Percentiles rank a stretch among this genome's conserved stretches.
Conservation (phyloP, 805 yeast species). For the Candida pseudofarinosa region DNA sequence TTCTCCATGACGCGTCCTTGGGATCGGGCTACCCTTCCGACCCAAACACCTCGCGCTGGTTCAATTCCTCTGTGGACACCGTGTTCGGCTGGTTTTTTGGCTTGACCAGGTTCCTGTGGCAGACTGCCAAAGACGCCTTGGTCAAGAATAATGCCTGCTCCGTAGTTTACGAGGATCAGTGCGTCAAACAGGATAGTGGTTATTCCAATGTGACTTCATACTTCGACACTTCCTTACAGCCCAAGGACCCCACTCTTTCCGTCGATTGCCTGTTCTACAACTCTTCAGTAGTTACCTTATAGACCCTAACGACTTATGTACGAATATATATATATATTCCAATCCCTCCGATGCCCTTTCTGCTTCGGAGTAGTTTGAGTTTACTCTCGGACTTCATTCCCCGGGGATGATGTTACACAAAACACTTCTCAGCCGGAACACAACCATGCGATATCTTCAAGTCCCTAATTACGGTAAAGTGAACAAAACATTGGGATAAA, state of each 20-base stretch:
- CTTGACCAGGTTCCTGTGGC: slow-evolving; percentile 87
- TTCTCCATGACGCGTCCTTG: slow-evolving; percentile 35
- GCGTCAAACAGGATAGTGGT: slow-evolving; percentile 26
- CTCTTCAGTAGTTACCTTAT: slow-evolving; percentile 4
- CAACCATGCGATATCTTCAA: slow-evolving; percentile 22
- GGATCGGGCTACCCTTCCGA: slow-evolving; percentile 97
- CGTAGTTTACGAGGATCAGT: slow-evolving; percentile 60
- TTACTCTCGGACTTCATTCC: slow-evolving; percentile 19
- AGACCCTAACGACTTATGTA: neutral
- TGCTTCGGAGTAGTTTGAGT: too few relatives aligned
- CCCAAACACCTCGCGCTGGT: slow-evolving; percentile 80
- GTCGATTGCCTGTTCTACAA: slow-evolving; percentile 3
- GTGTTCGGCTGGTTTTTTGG: slow-evolving; percentile 83
- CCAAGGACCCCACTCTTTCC: neutral
- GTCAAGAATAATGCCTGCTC: slow-evolving; percentile 47
- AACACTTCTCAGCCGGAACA: slow-evolving; percentile 19
- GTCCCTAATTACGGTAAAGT: neutral
- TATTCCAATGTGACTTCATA: slow-evolving; percentile 23
- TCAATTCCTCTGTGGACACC: slow-evolving; percentile 56
- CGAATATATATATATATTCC: too few relatives aligned
- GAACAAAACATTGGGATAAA: neutral
- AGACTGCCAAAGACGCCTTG: slow-evolving; percentile 76
- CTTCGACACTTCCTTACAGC: slow-evolving; percentile 7
- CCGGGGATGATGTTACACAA: slow-evolving; percentile 14
- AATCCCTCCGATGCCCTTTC: too few relatives aligned